These are phyloP conservation scores for Scalesia atractyloides DNA, from an alignment of 129 eudicot species.

Conservation along the genomic window DNA sequence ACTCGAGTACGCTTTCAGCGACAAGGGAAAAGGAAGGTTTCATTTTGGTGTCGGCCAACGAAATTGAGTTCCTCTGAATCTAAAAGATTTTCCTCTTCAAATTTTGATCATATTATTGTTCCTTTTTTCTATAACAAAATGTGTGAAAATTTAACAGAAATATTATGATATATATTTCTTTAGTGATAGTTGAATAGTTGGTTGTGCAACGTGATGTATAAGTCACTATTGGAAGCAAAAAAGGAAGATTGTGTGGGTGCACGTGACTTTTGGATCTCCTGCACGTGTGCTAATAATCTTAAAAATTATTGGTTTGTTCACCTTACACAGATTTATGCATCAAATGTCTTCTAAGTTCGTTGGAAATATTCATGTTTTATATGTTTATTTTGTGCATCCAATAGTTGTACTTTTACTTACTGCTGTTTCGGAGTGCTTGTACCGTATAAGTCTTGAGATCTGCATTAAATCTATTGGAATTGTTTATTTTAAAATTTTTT, in stretches of 20 bases:
- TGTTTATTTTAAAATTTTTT: not conserved
- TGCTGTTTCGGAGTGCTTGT: constrained; percentile 18
- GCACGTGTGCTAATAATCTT: constrained; percentile 24
- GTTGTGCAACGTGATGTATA: constrained; percentile 14
- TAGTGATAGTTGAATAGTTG: not conserved
- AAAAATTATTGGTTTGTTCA: constrained; percentile 19
- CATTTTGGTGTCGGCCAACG: constrained; percentile 90
- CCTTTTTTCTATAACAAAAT: not conserved
- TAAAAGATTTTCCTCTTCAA: not conserved
- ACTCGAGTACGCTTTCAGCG: constrained; percentile 87
- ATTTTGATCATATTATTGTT: constrained; percentile 19
- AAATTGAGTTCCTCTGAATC: constrained; percentile 39
- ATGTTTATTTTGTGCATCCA: constrained; percentile 18
- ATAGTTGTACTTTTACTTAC: not conserved
- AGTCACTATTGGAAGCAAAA: constrained; percentile 2
- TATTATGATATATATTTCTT: not conserved
- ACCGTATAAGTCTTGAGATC: constrained; percentile 1
- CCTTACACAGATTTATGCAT: constrained; percentile 1
- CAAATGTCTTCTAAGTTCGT: constrained; percentile 31
- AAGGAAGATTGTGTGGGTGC: constrained; percentile 1
- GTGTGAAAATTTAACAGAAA: constrained; percentile 21
- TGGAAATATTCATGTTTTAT: constrained; percentile 11
- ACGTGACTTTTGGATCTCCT: constrained; percentile 25
- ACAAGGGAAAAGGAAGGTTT: constrained; percentile 77
- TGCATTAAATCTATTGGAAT: constrained; percentile 5